Base-by-base conservation (phyloP, 2,329 filamentous ascomycete genomes). In the Fusarium tricinctum region DNA sequence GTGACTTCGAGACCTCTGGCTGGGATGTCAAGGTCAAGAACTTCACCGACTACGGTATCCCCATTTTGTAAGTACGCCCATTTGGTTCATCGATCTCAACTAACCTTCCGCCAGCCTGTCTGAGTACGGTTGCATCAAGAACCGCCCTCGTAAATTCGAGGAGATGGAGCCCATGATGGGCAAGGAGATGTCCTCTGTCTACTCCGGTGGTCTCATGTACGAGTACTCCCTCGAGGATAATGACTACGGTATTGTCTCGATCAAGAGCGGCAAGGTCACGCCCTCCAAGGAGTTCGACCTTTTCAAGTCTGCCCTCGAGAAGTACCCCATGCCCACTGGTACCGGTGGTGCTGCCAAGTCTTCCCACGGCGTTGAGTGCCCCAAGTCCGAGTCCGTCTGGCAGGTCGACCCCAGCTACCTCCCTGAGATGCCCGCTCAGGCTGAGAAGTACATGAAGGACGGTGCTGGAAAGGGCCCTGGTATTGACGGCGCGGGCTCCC, bases 201-300 rank as follows among this genome's bases (percentile, higher is more conserved):
- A 97, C 87, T 97, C 94, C 40, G 96, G 96, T 75, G 96, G 96
- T 79, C 88, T 99, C 39, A 92, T 97, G 79, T 99, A 97, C 83
- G 94, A 98, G 81, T 99, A 97, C 84, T 90, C 92, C 12, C 82
- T 91, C 75, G 93, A 97, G 80, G 85, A 85, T 64, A 93, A 90
- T 82, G 85, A 90, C 45, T 98, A 89, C 80, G 95, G 94, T 69
- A 90, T 97, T 61, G 93, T 94, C 76, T 81, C 87, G 59, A 83
- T 96, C 75, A 76, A 79, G 46, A 86, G 85, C 67, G 74, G 79
- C 76, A 81, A 78, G 6, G 85, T 92, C 60, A 82, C 81, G 32
- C 86, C 91, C 68, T 81, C 44, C 20, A 66, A 79, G 40, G 92
- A 95, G 75, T 97, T 90, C 80, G 78, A 81, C 46, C 80, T 80